phyloP scores from a whole-genome alignment of 2,329 filamentous ascomycete genomes.

The Akanthomyces muscarius region DNA sequence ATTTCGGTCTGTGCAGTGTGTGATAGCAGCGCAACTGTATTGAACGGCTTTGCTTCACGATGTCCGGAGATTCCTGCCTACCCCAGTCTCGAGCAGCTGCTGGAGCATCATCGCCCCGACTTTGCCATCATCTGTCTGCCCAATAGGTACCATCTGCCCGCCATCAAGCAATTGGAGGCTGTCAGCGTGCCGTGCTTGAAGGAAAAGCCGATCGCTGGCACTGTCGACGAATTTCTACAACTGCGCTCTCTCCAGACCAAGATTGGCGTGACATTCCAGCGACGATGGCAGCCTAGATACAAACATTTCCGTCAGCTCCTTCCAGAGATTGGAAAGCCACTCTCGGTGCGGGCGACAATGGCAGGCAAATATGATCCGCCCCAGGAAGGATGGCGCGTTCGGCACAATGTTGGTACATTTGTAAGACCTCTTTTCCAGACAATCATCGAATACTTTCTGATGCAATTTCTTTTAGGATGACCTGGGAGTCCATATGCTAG shows the following conservation, averaged over 20 bases:
- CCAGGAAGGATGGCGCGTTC: conserved; percentile 5
- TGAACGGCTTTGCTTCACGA: not conserved
- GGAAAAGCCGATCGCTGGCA: conserved; percentile 5
- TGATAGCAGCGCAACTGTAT: not conserved
- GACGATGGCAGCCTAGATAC: conserved; percentile 8
- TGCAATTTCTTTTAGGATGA: not conserved
- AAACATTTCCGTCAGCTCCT: not conserved
- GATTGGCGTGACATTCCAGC: conserved; percentile 8
- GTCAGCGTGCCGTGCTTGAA: conserved; percentile 2
- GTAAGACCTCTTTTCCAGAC: not conserved
- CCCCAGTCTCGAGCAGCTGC: not conserved
- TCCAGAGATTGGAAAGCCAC: not conserved
- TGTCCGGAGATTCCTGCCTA: not conserved
- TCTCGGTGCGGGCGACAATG: not conserved
- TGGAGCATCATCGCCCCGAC: not conserved
- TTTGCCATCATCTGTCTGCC: conserved; percentile 4
- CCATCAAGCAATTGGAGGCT: not conserved
- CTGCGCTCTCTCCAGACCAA: not conserved
- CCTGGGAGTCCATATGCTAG: conserved; percentile 11
- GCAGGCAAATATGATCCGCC: conserved; percentile 5
- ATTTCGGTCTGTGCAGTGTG: not conserved
- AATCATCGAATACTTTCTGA: not conserved
- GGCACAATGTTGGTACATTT: conserved; percentile 9
- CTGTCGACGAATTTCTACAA: not conserved
- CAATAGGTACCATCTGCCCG: not conserved